phyloP scores from a whole-genome alignment of 306 rosid genomes.

The Vachellia collinsii region DNA sequence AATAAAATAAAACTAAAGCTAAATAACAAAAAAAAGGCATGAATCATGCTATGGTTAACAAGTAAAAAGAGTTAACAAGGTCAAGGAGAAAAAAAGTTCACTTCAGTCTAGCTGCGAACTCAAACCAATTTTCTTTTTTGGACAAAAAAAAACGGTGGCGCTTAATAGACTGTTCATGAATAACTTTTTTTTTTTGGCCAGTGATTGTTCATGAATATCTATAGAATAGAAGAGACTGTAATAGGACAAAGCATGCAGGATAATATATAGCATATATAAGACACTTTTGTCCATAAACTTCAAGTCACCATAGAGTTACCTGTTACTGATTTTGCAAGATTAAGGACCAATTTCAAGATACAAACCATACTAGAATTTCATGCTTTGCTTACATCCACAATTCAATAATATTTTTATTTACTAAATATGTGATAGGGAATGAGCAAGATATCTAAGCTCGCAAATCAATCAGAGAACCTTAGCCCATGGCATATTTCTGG shows the following conservation, averaged over 20 bases:
- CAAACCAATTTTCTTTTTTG: neutral
- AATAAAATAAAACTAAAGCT: too few species aligned
- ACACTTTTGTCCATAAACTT: neutral
- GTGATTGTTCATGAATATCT: neutral
- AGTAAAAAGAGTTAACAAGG: too few species aligned
- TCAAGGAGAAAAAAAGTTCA: neutral
- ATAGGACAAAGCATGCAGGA: neutral
- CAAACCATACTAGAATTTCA: constrained; percentile 25
- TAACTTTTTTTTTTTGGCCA: neutral
- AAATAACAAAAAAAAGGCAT: too few species aligned
- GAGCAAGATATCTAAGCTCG: constrained; percentile 17
- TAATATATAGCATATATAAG: neutral
- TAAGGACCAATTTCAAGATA: neutral
- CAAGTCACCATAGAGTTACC: neutral
- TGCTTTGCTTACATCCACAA: constrained; percentile 2
- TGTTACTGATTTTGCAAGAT: neutral
- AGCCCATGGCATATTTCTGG: constrained; percentile 73
- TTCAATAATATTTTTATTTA: constrained; percentile 52
- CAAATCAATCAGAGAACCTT: constrained; percentile 28
- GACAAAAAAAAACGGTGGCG: neutral
- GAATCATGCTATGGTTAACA: too few species aligned
- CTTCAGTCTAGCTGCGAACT: neutral
- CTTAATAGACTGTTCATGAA: neutral
- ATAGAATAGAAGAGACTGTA: neutral
- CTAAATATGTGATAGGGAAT: constrained; percentile 27